Conservation (phyloP, 202 grass and related monocot genomes). For the Setaria italica region DNA sequence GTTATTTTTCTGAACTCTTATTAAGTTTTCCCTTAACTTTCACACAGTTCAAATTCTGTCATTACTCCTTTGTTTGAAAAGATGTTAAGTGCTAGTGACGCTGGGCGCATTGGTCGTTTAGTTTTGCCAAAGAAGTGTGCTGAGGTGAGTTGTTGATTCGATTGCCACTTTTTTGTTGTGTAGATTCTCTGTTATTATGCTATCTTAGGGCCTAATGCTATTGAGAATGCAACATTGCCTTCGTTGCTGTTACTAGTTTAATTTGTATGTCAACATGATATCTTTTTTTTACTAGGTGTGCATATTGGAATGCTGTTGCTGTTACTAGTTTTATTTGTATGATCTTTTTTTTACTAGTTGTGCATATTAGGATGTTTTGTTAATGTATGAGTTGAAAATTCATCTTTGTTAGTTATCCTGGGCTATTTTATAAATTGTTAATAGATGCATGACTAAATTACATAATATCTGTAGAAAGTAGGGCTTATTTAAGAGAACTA, state of each 20-base stretch:
- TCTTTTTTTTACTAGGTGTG: constrained; percentile 4
- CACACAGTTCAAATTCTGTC: constrained; percentile 81
- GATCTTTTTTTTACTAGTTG: neutral
- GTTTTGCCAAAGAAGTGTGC: constrained; percentile 99
- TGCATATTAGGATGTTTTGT: constrained; percentile 26
- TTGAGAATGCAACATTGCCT: constrained; percentile 9
- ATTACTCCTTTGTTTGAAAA: constrained; percentile 98
- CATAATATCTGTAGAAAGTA: neutral
- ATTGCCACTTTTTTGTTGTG: constrained; percentile 31
- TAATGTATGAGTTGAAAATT: constrained; percentile 13
- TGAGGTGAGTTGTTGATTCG: constrained; percentile 59
- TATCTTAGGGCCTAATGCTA: neutral
- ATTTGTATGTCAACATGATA: neutral
- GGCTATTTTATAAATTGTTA: neutral
- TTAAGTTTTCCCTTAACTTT: constrained; percentile 62
- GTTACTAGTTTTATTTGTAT: constrained; percentile 1
- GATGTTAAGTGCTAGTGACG: constrained; percentile 98
- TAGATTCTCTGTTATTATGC: constrained; percentile 24
- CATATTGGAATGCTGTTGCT: neutral
- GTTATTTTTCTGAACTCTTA: constrained; percentile 21
- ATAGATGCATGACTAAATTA: neutral
- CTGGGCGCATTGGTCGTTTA: constrained; percentile 94
- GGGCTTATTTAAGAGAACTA: constrained; percentile 3
- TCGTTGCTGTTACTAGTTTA: neutral
- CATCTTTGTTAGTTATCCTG: neutral